Percentiles rank a stretch among this genome's conserved stretches.
Conservation (phyloP, 208 protist genomes). For the Perkinsela sp. region DNA sequence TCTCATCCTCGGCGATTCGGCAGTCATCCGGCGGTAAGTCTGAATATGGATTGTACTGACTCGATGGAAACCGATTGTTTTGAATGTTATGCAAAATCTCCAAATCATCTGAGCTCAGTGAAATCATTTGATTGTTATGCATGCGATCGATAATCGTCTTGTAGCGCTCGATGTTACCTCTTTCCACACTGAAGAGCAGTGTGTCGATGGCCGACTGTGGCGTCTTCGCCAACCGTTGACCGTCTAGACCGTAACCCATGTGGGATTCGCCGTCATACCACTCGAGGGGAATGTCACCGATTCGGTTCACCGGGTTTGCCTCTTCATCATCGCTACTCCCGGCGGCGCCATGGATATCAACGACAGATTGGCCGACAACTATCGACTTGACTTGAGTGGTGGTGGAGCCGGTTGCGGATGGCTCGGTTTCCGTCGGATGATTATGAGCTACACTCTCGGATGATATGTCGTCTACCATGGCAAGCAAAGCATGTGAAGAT, state of each 20-base stretch:
- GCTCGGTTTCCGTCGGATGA: too few relatives aligned
- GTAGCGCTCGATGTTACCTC: constrained; percentile 44
- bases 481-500: too few relatives aligned
- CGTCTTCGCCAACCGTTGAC: constrained; percentile 56
- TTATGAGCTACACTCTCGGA: too few relatives aligned
- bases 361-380: neutral
- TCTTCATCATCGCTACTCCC: constrained; percentile 15
- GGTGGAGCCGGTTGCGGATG: too few relatives aligned
- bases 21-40: constrained; percentile 31
- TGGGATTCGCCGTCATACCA: constrained; percentile 77
- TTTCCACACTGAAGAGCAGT: constrained; percentile 61
- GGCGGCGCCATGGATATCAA: neutral
- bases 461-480: too few relatives aligned
- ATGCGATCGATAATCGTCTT: constrained; percentile 59
- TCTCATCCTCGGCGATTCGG: constrained; percentile 15
- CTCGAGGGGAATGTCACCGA: constrained; percentile 69
- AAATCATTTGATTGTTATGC: constrained; percentile 46
- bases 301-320: constrained; percentile 51
- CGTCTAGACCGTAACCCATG: constrained; percentile 67
- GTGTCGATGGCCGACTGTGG: constrained; percentile 48
- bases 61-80: constrained; percentile 55
- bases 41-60: constrained; percentile 56
- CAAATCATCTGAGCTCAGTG: constrained; percentile 53
- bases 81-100: constrained; percentile 70
- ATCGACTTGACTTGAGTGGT: neutral